Evolutionary conservation across 805 yeast species (phyloP), one percentile per base, ranked within the genome.

Genomic region (Candida montana): DNA sequence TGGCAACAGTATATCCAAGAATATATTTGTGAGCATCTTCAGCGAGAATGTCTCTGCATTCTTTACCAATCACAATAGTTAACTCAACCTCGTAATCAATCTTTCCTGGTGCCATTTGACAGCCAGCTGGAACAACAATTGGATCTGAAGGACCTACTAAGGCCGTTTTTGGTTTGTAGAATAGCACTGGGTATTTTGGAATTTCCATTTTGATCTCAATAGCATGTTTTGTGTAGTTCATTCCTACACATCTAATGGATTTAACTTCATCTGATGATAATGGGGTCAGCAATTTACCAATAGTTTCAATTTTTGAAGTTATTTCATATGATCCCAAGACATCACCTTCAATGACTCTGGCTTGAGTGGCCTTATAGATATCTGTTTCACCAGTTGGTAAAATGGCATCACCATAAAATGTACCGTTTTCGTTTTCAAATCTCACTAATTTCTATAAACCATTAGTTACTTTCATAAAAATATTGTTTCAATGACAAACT

Each of bases 31-130:
- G 54, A 5, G 79, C 80, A 16, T 72, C 62, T 16, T 58, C 66
- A 16, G 53, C 62, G 15, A 63, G 37, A 18, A 76, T 74, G 45
- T 72, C 62, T 42, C 58, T 62, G 31, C 74, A 72, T n/a, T 57
- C 47, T 50, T 67, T 69, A 20, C 81, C 81, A 45, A 76, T 76
- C 8, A 76, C 73, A 15, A 73, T 67, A 4, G 71, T 77, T 32
- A 76, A 57, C 51, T 76, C 82, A 24, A 72, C 72, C 49, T 76
- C 81, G 48, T 76, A 76, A 54, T 76, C 81, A 11, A 69, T 59
- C 50, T 67, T 42, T 15, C 52, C 51, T 7, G 42, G 50, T 15
- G 51, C 52, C 5, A 55, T 57, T 50, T 63, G 72, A 29, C 63
- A 66, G 35, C 64, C 56, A 24, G 48, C 48, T 16, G 75, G 75